Base-by-base conservation (phyloP, 257 asterid species). In the Striga asiatica region DNA sequence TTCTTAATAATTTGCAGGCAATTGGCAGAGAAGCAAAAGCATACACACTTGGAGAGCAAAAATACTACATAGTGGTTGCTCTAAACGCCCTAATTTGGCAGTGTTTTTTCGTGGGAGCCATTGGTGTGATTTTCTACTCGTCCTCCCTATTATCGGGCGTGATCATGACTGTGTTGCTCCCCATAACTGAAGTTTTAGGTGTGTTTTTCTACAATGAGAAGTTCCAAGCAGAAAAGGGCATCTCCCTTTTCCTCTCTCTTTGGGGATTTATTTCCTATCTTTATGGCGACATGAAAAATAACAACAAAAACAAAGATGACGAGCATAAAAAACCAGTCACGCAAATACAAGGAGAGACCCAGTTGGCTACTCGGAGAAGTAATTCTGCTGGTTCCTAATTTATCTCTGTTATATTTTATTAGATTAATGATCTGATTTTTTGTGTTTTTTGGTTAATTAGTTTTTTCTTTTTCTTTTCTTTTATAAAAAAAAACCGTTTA, bases 51-150 rank as follows among this genome's bases (percentile, higher is more conserved):
- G 78, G 81, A 20, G 78, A 68, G 43, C 27, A 45, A 6, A 65
- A 66, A n/a, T 76, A 76, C 58, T 71, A 76, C 14, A 0, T 68
- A 14, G 71, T 76, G 25, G 21, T 76, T 2, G 54, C 43, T 12
- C 69, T 48, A 50, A 68, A 68, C 38, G 69, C 71, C 4, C 61
- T 76, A 23, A 6, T 76, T 4, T 76, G 77, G 71, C 79, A 76
- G 17, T 65, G 70, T n/a, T 73, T 73, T 32, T 74, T 63, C 68
- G 34, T 70, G 54, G 83, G 80, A 4, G 74, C 64, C 2, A 52
- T 61, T 37, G 83, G 83, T 21, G 77, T 77, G 8, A 77, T 77
- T n/a, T 77, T 64, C 60, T 76, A 74, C 47, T 35, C 73, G 6
- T 67, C 73, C 2, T 62, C 68, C 6, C 73, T 67, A 6, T 23